Percentiles rank a stretch among this genome's conserved stretches.
Evolutionary conservation across 495 filamentous ascomycete genomes (phyloP).

Genomic region (Hypoxylon rickii): DNA sequence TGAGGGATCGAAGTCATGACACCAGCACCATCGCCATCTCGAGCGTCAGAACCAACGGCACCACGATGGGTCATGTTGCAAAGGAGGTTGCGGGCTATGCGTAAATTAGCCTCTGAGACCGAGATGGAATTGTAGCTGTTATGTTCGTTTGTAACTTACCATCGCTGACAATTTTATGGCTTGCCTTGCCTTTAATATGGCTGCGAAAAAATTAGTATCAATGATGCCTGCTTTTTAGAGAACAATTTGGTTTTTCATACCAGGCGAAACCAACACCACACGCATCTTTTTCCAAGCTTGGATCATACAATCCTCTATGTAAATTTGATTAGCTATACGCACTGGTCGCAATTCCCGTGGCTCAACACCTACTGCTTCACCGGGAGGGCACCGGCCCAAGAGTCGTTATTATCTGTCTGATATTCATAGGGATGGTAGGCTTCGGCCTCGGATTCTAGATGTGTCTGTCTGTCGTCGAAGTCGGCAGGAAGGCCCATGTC

Average conservation of each 20-base stretch:
- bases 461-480: constrained; percentile 61
- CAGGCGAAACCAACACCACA: constrained; percentile 99
- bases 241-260: constrained; percentile 56
- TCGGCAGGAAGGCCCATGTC: constrained; percentile 62
- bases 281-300: constrained; percentile 96
- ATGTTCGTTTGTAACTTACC: constrained; percentile 60
- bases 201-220: constrained; percentile 50
- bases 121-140: not conserved
- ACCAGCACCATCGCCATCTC: constrained; percentile 97
- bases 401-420: constrained; percentile 82
- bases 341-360: not conserved
- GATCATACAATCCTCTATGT: constrained; percentile 84
- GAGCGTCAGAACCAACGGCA: constrained; percentile 95
- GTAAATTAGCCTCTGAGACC: constrained; percentile 26
- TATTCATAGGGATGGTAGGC: constrained; percentile 74
- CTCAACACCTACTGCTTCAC: constrained; percentile 76
- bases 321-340: constrained; percentile 22
- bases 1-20: constrained; percentile 99
- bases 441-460: constrained; percentile 56
- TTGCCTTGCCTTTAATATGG: constrained; percentile 95
- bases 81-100: constrained; percentile 81
- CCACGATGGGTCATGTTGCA: constrained; percentile 99
- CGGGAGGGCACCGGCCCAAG: constrained; percentile 94
- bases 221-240: not conserved
- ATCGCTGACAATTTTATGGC: constrained; percentile 99